These are phyloP conservation scores for Tuber melanosporum DNA, from an alignment of 495 filamentous ascomycete species.

Conservation along the genomic window DNA sequence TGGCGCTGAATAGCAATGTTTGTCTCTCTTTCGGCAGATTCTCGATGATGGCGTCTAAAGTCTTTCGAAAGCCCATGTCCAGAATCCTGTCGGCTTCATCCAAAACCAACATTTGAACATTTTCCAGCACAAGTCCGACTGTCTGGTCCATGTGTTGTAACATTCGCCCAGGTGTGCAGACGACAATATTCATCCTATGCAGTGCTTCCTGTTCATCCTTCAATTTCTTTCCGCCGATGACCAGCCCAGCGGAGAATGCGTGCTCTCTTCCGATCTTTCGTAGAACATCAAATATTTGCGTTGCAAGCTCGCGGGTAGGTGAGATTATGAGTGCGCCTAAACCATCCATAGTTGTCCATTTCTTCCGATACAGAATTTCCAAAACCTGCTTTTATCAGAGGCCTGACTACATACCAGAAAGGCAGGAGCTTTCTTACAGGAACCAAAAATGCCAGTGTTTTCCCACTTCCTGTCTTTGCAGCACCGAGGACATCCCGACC, in stretches of 20 bases:
- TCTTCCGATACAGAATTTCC: constrained; percentile 85
- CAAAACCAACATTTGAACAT: constrained; percentile 84
- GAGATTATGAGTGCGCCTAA: constrained; percentile 88
- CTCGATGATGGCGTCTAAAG: constrained; percentile 87
- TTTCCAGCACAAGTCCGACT: constrained; percentile 78
- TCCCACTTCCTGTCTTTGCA: constrained; percentile 93
- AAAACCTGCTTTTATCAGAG: constrained; percentile 44
- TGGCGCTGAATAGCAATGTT: constrained; percentile 91
- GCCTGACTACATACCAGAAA: neutral
- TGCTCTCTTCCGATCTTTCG: constrained; percentile 85
- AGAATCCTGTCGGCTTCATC: constrained; percentile 96
- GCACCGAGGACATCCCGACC: constrained; percentile 87
- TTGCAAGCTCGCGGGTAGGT: constrained; percentile 88
- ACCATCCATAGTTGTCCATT: constrained; percentile 87
- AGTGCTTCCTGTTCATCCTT: constrained; percentile 81
- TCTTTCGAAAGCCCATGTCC: constrained; percentile 93
- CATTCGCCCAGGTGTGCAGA: constrained; percentile 92
- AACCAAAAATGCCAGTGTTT: constrained; percentile 88
- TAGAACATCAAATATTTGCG: constrained; percentile 95
- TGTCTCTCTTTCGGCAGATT: constrained; percentile 83
- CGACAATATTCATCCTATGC: constrained; percentile 92
- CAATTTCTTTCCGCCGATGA: constrained; percentile 91
- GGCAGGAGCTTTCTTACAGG: constrained; percentile 52
- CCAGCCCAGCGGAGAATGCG: constrained; percentile 81
- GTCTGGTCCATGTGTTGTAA: constrained; percentile 96